Evolutionary conservation across 2,329 filamentous ascomycete genomes (phyloP).

Genomic region (Didymella arachidicola): DNA sequence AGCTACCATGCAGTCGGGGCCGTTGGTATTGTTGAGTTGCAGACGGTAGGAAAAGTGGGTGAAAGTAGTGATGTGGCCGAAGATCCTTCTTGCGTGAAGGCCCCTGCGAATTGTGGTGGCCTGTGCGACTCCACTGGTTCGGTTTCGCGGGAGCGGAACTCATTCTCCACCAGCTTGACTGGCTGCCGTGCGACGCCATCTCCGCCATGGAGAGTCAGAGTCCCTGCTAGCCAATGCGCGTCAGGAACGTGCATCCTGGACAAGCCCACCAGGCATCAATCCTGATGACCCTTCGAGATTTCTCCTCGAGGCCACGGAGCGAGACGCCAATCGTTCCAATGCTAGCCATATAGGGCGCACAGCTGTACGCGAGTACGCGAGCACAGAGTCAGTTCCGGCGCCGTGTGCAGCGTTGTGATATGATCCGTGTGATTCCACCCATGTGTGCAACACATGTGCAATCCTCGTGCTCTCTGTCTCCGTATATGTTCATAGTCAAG

Average conservation of each 20-base stretch:
- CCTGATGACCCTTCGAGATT: slow-evolving; percentile 9
- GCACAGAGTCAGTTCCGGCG: slow-evolving; percentile 22
- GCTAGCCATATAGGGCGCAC: slow-evolving; percentile 20
- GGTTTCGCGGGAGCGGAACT: slow-evolving; percentile 19
- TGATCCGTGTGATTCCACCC: slow-evolving; percentile 22
- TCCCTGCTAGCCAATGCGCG: slow-evolving; percentile 19
- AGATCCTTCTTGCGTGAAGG: slow-evolving; percentile 9
- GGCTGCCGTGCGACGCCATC: slow-evolving; percentile 8
- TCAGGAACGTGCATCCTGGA: slow-evolving; percentile 16
- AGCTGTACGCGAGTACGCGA: slow-evolving; percentile 20
- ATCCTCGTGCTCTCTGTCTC: slow-evolving; percentile 12
- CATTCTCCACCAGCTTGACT: slow-evolving; percentile 16
- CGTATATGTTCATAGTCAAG: slow-evolving; percentile 22
- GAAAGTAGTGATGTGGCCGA: slow-evolving; percentile 16
- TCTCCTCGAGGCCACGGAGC: slow-evolving; percentile 3
- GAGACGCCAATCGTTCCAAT: slow-evolving; percentile 23
- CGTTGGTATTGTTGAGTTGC: slow-evolving; percentile 17
- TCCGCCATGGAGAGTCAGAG: slow-evolving; percentile 4
- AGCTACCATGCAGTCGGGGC: slow-evolving; percentile 13
- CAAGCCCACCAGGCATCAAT: neutral
- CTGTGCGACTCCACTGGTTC: slow-evolving; percentile 23
- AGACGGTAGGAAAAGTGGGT: slow-evolving; percentile 11
- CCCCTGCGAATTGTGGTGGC: neutral
- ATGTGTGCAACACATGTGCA: slow-evolving; percentile 21
- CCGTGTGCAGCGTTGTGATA: slow-evolving; percentile 21